Percentiles rank a stretch among this genome's conserved stretches.
Evolutionary conservation across 108 stramenopile genomes (phyloP).

Genomic region (Fragilaria crotonensis): DNA sequence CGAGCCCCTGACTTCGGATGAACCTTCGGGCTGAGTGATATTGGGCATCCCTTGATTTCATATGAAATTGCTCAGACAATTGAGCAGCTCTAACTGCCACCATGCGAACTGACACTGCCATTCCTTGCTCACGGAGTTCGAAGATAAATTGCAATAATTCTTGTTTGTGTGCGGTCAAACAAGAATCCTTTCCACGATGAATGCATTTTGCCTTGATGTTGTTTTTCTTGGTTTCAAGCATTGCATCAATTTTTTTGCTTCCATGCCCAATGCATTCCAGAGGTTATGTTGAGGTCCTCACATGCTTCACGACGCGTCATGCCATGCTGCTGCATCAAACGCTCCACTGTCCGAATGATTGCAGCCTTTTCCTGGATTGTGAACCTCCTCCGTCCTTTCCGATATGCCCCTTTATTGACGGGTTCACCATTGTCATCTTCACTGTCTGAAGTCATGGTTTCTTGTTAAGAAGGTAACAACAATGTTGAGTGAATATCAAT

Average conservation of each 20-base stretch:
- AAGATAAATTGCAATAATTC: constrained; percentile 2
- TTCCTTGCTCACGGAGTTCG: neutral
- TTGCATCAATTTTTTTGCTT: neutral
- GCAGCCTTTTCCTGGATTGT: neutral
- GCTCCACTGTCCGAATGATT: neutral
- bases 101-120: neutral
- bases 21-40: constrained; percentile 1
- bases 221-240: neutral
- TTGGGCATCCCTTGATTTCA: neutral
- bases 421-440: neutral
- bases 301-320: neutral
- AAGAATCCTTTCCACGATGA: neutral
- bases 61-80: neutral
- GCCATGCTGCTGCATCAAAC: neutral
- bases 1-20: neutral
- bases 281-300: neutral
- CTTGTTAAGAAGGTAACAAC: too few species aligned
- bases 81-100: neutral
- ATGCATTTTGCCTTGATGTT: neutral
- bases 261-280: constrained; percentile 1
- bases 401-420: neutral
- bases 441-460: neutral
- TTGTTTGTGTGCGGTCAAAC: neutral
- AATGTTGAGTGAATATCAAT: neutral
- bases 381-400: neutral